Evolutionary conservation across 192 early-diverging fungal species (phyloP), one percentile per base, ranked within the genome.

Genomic region (Coemansia guatemalensis): DNA sequence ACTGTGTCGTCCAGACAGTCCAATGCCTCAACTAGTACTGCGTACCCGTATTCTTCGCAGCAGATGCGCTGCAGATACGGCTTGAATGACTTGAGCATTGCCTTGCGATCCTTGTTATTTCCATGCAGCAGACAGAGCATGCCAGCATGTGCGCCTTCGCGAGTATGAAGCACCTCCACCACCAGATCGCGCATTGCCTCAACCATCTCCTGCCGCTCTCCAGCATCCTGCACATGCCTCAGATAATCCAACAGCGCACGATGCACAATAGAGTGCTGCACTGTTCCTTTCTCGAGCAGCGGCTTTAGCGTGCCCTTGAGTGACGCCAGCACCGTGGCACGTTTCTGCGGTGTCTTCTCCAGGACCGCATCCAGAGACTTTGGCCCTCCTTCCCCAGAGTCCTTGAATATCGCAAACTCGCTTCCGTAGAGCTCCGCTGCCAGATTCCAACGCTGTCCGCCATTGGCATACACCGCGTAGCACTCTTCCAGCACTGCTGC

Each of bases 1-100:
- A 95, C 92, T 12, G 95, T 98, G 75, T 98, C 96, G 75, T 98
- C 96, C 18, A 95, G 84, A 60, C 87, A 88, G 73, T 96, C 94
- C 69, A 96, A 87, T 39, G 89, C 78, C 55, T 86, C 82, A 3
- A 98, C 62, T 48, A 98, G 80, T 4, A 95, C 94, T 33, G 90
- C 81, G 56, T 95, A 86, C 18, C 94, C 96, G 68, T 93, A 89
- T 83, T 95, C 93, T 67, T 98, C 96, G 56, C 72, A 78, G 65
- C 88, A 85, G 65, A 98, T 91, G 73, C 91, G 91, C 60, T 64
- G 56, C 24, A 95, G 72, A 64, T 85, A 93, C 4, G 86, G 85
- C 68, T 93, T 95, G 72, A 98, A 87, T 21, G 90, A 71, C 72
- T 93, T 92, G 60, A 95, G 73, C 56, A 98, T 95, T 18, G 80